phyloP scores from a whole-genome alignment of 805 yeast species.

The Candida nitratophila region DNA sequence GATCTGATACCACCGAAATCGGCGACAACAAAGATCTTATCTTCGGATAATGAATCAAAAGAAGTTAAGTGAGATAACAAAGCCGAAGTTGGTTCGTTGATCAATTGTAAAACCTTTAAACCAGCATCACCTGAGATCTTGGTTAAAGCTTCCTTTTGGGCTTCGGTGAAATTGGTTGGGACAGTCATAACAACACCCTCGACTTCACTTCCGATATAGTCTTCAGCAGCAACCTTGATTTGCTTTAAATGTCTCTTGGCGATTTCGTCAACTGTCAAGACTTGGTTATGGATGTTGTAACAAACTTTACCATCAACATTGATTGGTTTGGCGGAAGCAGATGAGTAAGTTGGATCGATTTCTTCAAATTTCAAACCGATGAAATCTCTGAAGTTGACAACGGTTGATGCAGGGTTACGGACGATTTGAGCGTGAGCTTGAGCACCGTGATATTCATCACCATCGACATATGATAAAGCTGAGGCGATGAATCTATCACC shows the following conservation, averaged over 20 bases:
- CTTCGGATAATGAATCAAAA: constrained; percentile 43
- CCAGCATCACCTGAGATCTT: constrained; percentile 65
- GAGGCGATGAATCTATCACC: constrained; percentile 98
- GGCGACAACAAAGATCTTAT: constrained; percentile 82
- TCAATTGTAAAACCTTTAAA: constrained; percentile 73
- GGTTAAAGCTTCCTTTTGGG: constrained; percentile 59
- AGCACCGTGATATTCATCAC: constrained; percentile 94
- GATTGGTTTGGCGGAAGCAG: constrained; percentile 60
- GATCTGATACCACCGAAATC: constrained; percentile 96
- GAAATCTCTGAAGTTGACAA: constrained; percentile 88
- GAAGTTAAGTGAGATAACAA: constrained; percentile 68
- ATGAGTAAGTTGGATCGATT: constrained; percentile 59
- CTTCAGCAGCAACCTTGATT: constrained; percentile 84
- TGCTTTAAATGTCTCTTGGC: constrained; percentile 78
- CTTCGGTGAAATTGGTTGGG: constrained; percentile 79
- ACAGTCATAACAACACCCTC: constrained; percentile 84
- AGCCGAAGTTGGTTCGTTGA: constrained; percentile 91
- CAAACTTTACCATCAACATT: constrained; percentile 60
- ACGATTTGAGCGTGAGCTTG: constrained; percentile 91
- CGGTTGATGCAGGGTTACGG: constrained; percentile 83
- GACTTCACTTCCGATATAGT: constrained; percentile 74
- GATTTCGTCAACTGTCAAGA: constrained; percentile 67
- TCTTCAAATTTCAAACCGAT: constrained; percentile 70
- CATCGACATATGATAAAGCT: constrained; percentile 83
- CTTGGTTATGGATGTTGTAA: constrained; percentile 53